A percentile compares a stretch with the other conserved stretches of the same genome.
phyloP scores from a whole-genome alignment of 495 filamentous ascomycete genomes.

The Penicillium paxilli region DNA sequence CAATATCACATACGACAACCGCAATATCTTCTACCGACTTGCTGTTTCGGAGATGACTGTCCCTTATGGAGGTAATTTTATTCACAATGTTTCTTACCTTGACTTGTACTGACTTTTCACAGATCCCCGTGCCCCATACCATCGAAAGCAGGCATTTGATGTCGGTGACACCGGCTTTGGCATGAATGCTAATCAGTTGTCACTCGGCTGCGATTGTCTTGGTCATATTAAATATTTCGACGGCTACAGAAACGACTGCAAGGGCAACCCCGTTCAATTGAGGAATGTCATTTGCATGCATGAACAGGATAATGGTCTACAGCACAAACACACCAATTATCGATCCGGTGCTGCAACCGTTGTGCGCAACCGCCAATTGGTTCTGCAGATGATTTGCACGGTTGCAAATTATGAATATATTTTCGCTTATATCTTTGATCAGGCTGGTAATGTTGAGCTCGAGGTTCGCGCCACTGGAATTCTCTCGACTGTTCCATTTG shows the following conservation, averaged over 20 bases:
- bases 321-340: constrained; percentile 70
- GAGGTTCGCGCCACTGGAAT: constrained; percentile 88
- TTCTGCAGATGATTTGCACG: constrained; percentile 74
- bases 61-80: constrained; percentile 43
- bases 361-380: constrained; percentile 60
- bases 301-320: constrained; percentile 66
- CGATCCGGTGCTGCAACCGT: constrained; percentile 60
- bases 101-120: constrained; percentile 26
- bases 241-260: constrained; percentile 55
- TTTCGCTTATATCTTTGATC: constrained; percentile 82
- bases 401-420: constrained; percentile 86
- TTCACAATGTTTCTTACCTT: neutral
- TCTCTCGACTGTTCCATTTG: constrained; percentile 79
- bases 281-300: constrained; percentile 65
- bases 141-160: constrained; percentile 70
- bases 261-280: constrained; percentile 54
- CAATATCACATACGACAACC: constrained; percentile 66
- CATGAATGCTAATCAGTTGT: constrained; percentile 64
- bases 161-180: constrained; percentile 68
- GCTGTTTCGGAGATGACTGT: constrained; percentile 76
- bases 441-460: constrained; percentile 75
- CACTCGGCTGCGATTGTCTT: constrained; percentile 68
- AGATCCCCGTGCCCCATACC: constrained; percentile 66
- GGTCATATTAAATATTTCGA: constrained; percentile 66
- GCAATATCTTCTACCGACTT: constrained; percentile 68